Evolutionary conservation across 192 early-diverging fungal genomes (phyloP).

Genomic region (Gamsiella multidivaricata): DNA sequence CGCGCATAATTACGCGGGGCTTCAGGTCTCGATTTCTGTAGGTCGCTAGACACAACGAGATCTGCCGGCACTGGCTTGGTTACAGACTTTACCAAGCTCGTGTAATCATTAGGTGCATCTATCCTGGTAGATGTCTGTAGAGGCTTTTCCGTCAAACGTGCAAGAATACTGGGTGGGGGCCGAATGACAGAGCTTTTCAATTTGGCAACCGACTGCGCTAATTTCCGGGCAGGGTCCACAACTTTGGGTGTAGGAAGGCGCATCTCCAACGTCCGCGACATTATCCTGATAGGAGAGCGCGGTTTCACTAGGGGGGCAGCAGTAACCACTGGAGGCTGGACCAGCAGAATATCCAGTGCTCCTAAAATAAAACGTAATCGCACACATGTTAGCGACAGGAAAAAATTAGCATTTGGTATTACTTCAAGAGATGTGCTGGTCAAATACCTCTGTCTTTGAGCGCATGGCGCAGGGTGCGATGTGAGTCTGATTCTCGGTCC

Average conservation of each 20-base stretch:
- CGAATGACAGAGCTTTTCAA: not conserved
- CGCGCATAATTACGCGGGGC: no score
- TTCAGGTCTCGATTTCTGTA: no score
- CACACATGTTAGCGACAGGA: no score
- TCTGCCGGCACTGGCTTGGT: constrained; percentile 10
- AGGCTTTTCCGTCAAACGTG: not conserved
- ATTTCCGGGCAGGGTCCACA: not conserved
- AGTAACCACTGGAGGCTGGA: not conserved
- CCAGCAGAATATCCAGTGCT: not conserved
- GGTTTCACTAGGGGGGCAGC: not conserved
- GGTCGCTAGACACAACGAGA: constrained; percentile 1
- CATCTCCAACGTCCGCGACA: no score
- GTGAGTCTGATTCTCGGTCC: not conserved
- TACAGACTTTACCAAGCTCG: no score
- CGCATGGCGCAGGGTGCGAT: not conserved
- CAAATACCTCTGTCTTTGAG: constrained; percentile 10
- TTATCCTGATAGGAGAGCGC: no score
- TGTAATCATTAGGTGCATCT: no score
- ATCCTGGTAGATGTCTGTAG: no score
- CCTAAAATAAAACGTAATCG: no score
- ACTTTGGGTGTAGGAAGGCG: no score
- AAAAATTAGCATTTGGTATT: no score
- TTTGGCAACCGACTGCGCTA: not conserved
- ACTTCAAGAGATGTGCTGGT: not conserved
- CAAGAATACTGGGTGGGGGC: not conserved